Base-by-base conservation (phyloP, 2,329 filamentous ascomycete genomes). In the Talaromyces atroroseus region DNA sequence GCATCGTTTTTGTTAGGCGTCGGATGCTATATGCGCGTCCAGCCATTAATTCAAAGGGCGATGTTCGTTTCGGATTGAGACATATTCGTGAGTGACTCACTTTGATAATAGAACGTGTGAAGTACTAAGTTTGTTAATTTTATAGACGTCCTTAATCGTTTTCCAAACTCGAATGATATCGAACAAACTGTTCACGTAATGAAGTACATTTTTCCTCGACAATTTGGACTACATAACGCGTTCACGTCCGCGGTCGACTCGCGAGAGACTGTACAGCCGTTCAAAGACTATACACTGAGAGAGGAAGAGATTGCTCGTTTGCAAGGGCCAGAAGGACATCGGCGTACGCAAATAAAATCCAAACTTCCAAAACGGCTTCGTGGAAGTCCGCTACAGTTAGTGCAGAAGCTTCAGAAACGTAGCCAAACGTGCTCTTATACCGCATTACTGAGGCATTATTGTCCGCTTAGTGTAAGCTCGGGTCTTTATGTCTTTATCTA, bases 171-270 rank as follows among this genome's bases (percentile, higher is more conserved):
- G 65, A 80, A 64, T 38, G 74, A 82, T 63, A 65, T 76, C 1
- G 66, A 72, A 12, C 81, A 87, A 60, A 88, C 85, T 0, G 66
- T 84, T 11, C 89, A 88, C 63, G 73, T 95, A 20, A 83, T 96
- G 82, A 94, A 92, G 78, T 92, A 97, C 71, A 85, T 99, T 1
- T 99, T 99, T 64, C 94, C 94, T 32, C 81, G 87, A 11, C 92
- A 97, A 66, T 97, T 96, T 66, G 83, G 84, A 14, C 76, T 99
- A 3, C 90, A 95, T 67, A 99, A 97, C 71, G 90, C 88, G n/a
- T 96, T 97, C 68, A 90, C 85, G 0, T 89, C 85, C 5, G 74
- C 76, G 3, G 79, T 87, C 16, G 81, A 94, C 67, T 68, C 67
- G 21, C 80, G 74, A 49, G 82, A 89, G 64, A 92, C 87, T 0